Percentiles rank a stretch among this genome's conserved stretches.
Evolutionary conservation across 2,329 filamentous ascomycete genomes (phyloP).

Genomic region (Colletotrichum sp.): DNA sequence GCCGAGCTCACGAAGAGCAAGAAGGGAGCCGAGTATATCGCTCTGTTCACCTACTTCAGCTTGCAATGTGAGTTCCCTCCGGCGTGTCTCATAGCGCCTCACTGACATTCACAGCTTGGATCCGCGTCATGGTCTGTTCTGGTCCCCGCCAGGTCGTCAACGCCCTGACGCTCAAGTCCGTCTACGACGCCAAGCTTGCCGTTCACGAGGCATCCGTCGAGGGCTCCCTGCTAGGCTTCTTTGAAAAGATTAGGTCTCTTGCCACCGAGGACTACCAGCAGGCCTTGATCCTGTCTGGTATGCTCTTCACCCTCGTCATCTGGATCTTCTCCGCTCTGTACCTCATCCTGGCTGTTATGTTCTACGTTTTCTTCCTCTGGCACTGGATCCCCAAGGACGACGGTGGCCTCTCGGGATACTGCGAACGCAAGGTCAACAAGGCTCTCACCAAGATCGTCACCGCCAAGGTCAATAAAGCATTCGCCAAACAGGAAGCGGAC

Average conservation of each 20-base stretch:
- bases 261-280: slow-evolving; percentile 77
- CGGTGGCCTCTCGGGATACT: slow-evolving; percentile 82
- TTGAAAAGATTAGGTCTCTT: slow-evolving; percentile 77
- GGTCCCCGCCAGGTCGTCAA: slow-evolving; percentile 93
- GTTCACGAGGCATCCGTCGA: slow-evolving; percentile 55
- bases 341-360: slow-evolving; percentile 73
- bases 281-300: slow-evolving; percentile 82
- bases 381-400: slow-evolving; percentile 87
- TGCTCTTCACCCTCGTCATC: slow-evolving; percentile 89
- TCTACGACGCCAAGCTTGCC: slow-evolving; percentile 78
- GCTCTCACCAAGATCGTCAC: slow-evolving; percentile 84
- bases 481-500: slow-evolving; percentile 76
- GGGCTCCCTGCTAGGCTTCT: slow-evolving; percentile 75
- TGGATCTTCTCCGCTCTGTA: slow-evolving; percentile 84
- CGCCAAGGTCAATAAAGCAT: slow-evolving; percentile 84
- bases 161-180: slow-evolving; percentile 83
- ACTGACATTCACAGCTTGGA: slow-evolving; percentile 65
- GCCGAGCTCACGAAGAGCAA: slow-evolving; percentile 88
- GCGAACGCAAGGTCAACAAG: slow-evolving; percentile 88
- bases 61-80: slow-evolving; percentile 58
- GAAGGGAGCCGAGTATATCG: slow-evolving; percentile 88
- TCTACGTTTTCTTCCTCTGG: slow-evolving; percentile 90
- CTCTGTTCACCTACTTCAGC: slow-evolving; percentile 87
- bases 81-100: background rate
- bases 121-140: slow-evolving; percentile 88